These are phyloP conservation scores for Scutellaria baicalensis DNA, from an alignment of 257 asterid genomes.

Conservation along the genomic window DNA sequence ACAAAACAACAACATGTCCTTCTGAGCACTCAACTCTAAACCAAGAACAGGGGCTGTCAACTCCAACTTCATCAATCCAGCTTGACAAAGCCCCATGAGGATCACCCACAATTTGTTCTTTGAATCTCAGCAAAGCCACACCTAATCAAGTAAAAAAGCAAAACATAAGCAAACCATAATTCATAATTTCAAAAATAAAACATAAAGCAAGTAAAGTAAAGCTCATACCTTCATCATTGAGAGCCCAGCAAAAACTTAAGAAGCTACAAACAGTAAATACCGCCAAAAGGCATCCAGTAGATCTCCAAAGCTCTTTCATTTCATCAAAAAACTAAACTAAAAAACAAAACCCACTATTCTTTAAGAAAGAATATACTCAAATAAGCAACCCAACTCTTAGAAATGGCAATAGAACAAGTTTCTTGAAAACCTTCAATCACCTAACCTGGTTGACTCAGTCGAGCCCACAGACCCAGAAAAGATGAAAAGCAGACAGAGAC, in stretches of 20 bases:
- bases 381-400: conserved; percentile 9
- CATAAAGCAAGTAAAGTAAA: conserved; percentile 13
- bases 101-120: conserved; percentile 45
- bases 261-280: conserved; percentile 15
- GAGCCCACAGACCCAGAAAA: conserved; percentile 19
- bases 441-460: conserved; percentile 34
- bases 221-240: conserved; percentile 66
- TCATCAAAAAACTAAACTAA: conserved; percentile 17
- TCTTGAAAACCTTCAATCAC: conserved; percentile 16
- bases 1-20: conserved; percentile 65
- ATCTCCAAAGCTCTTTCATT: conserved; percentile 34
- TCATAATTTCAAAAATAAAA: conserved; percentile 25
- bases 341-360: conserved; percentile 8
- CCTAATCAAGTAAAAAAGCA: conserved; percentile 53
- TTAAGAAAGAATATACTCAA: conserved; percentile 12
- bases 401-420: conserved; percentile 4
- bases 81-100: conserved; percentile 66
- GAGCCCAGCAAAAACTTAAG: conserved; percentile 31
- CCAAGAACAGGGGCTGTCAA: conserved; percentile 77
- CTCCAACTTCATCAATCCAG: conserved; percentile 72
- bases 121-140: conserved; percentile 56
- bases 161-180: conserved; percentile 14
- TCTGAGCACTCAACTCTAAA: conserved; percentile 65
- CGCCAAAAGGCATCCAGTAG: conserved; percentile 6
- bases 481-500: conserved; percentile 23